Evolutionary conservation across 306 rosid species (phyloP).

Genomic region (Crataegus laevigata): DNA sequence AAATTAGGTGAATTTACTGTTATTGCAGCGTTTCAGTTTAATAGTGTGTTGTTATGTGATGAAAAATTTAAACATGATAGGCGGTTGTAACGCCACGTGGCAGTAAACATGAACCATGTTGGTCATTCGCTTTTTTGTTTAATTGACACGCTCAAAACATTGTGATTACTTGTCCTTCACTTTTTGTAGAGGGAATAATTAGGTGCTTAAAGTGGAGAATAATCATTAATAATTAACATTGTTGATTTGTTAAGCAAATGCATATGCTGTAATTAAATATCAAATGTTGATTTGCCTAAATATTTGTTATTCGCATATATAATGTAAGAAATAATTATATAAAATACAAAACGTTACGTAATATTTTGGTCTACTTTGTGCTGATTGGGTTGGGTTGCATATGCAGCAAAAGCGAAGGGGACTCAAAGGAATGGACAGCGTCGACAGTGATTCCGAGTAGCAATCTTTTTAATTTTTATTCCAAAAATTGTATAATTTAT

Average conservation of each 20-base stretch:
- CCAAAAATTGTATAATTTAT: neutral
- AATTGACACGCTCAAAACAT: neutral
- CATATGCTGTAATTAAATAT: too few relatives aligned
- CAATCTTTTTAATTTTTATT: neutral
- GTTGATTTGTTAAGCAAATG: too few relatives aligned
- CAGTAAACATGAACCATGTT: too few relatives aligned
- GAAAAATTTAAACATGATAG: too few relatives aligned
- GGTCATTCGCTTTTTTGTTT: too few relatives aligned
- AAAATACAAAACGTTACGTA: neutral
- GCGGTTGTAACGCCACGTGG: too few relatives aligned
- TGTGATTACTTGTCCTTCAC: neutral
- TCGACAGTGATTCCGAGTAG: conserved; percentile 41
- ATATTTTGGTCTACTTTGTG: neutral
- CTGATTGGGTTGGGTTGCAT: conserved; percentile 9
- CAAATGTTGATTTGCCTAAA: too few relatives aligned
- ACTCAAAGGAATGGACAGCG: conserved; percentile 55
- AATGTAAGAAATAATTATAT: too few relatives aligned
- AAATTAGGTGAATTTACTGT: too few relatives aligned
- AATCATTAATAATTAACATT: neutral
- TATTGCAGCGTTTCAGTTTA: rapidly evolving
- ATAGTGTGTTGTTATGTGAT: too few relatives aligned
- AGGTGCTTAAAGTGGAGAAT: neutral
- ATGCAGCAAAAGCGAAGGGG: conserved; percentile 71
- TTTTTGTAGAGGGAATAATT: neutral
- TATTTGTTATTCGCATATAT: too few relatives aligned